phyloP scores from a whole-genome alignment of 768 basidiomycete genomes.

The Russula compacta region DNA sequence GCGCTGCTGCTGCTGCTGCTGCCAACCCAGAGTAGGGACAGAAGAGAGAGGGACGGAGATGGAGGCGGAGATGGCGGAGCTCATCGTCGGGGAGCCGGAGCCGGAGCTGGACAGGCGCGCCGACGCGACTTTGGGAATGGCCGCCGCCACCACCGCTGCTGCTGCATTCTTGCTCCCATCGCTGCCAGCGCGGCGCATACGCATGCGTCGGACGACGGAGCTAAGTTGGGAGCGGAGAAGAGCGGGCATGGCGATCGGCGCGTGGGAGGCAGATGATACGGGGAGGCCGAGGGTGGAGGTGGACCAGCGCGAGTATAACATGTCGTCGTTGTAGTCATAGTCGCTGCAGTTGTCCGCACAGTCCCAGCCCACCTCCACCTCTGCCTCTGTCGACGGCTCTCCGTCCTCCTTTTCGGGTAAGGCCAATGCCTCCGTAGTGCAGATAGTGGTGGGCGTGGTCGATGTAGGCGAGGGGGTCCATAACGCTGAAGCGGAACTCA shows the following conservation, averaged over 20 bases:
- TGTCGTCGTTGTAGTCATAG: background rate
- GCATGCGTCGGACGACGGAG: constrained; percentile 10
- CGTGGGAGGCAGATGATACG: constrained; percentile 15
- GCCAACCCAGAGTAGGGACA: too few relatives aligned
- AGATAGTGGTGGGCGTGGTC: background rate
- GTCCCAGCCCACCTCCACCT: too few relatives aligned
- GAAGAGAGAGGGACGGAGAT: too few relatives aligned
- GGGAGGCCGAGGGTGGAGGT: constrained; percentile 43
- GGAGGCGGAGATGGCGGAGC: too few relatives aligned
- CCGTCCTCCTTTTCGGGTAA: constrained; percentile 9
- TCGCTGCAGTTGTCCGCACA: too few relatives aligned
- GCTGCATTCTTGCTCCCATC: too few relatives aligned
- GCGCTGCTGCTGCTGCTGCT: constrained; percentile 33
- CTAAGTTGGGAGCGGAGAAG: constrained; percentile 24
- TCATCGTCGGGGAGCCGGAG: too few relatives aligned
- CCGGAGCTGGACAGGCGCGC: too few relatives aligned
- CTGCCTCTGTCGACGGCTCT: too few relatives aligned
- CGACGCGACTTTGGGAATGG: background rate
- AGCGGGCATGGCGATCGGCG: constrained; percentile 5
- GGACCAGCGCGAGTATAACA: constrained; percentile 59
- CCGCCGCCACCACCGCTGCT: background rate
- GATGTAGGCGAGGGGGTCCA: background rate
- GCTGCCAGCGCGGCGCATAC: background rate
- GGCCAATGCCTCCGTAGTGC: background rate
- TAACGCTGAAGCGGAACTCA: background rate